Evolutionary conservation across 2,329 filamentous ascomycete species (phyloP).

Genomic region (Clarireedia paspali): DNA sequence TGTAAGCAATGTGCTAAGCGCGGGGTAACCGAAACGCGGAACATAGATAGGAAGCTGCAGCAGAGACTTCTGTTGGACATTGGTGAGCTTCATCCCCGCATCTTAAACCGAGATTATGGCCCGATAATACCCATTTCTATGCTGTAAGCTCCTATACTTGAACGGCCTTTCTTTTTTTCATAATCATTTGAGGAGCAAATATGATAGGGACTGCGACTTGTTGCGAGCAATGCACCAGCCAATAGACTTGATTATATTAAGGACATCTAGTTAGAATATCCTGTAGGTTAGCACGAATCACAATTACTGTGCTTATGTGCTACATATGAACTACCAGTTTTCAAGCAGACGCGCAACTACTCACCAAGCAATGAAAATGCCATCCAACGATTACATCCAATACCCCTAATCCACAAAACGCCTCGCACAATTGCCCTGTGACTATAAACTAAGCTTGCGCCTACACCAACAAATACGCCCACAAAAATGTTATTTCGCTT

Average conservation of each 20-base stretch:
- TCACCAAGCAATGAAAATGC: not conserved
- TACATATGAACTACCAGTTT: not conserved
- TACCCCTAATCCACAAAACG: not conserved
- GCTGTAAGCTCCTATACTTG: no score
- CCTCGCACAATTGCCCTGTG: not conserved
- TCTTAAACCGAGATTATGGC: no score
- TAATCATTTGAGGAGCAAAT: no score
- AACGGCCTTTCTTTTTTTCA: no score
- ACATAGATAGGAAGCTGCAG: no score
- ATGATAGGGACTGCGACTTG: no score
- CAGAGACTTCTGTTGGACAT: no score
- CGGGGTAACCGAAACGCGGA: no score
- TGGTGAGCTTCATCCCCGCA: no score
- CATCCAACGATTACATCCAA: not conserved
- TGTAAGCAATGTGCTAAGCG: not conserved
- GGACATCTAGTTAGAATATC: not conserved
- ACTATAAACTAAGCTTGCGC: not conserved
- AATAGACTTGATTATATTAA: no score
- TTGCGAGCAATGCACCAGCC: no score
- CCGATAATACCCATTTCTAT: no score
- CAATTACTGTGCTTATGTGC: not conserved
- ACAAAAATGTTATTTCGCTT: not conserved
- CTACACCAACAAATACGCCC: not conserved
- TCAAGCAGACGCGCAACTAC: not conserved
- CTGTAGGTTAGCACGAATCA: not conserved